Percentiles rank a stretch among this genome's conserved stretches.
phyloP scores from a whole-genome alignment of 345 rosid genomes.

The Tarenaya hassleriana region DNA sequence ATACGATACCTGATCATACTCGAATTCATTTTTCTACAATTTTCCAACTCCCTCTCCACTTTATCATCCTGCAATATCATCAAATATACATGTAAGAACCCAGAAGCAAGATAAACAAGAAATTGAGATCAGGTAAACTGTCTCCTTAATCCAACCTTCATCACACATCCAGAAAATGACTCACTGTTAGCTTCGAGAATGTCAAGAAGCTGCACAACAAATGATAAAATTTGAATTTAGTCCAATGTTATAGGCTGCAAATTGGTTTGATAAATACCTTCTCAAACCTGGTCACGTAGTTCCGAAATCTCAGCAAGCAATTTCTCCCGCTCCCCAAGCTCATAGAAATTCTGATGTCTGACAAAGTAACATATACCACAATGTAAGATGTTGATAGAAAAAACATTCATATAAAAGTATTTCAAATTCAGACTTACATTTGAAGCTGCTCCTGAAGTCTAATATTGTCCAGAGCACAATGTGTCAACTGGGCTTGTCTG shows the following conservation, averaged over 20 bases:
- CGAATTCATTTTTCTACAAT: slow-evolving; percentile 59
- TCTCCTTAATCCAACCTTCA: slow-evolving; percentile 33
- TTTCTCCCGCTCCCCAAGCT: slow-evolving; percentile 61
- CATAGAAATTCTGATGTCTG: slow-evolving; percentile 65
- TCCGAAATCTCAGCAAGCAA: slow-evolving; percentile 61
- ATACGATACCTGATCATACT: slow-evolving; percentile 54
- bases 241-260: slow-evolving; percentile 7
- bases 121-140: slow-evolving; percentile 14
- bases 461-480: slow-evolving; percentile 53
- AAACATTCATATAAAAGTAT: slow-evolving; percentile 16
- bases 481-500: slow-evolving; percentile 52
- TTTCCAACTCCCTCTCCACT: slow-evolving; percentile 50
- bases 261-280: slow-evolving; percentile 14
- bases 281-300: slow-evolving; percentile 65
- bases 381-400: slow-evolving; percentile 4
- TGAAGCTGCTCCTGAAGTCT: slow-evolving; percentile 65
- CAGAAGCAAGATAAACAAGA: slow-evolving; percentile 13
- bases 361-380: slow-evolving; percentile 22
- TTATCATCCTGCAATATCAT: slow-evolving; percentile 40
- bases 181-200: slow-evolving; percentile 38
- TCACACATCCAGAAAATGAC: slow-evolving; percentile 26
- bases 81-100: slow-evolving; percentile 23
- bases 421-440: slow-evolving; percentile 37
- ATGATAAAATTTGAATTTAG: slow-evolving; percentile 12
- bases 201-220: slow-evolving; percentile 44